phyloP scores from a whole-genome alignment of 345 rosid species.

The Dovyalis caffra region DNA sequence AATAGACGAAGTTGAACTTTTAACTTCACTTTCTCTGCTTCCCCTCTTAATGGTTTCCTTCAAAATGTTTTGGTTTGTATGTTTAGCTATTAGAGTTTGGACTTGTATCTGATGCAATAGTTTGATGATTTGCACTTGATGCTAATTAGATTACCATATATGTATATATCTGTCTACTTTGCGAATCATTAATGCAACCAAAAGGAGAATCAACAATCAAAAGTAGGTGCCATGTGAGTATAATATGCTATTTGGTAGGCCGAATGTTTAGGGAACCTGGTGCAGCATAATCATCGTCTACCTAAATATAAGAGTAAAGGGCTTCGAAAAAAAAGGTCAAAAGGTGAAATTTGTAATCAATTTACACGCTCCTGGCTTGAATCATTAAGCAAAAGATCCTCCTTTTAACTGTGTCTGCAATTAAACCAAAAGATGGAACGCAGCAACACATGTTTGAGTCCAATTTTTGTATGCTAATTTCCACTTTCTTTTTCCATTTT shows the following conservation, averaged over 20 bases:
- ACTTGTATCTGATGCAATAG: no score
- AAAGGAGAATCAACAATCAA: background rate
- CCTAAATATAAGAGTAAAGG: background rate
- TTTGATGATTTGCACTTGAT: background rate
- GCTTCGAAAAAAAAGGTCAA: background rate
- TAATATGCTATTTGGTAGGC: background rate
- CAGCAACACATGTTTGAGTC: no score
- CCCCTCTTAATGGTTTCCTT: background rate
- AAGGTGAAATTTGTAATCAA: background rate
- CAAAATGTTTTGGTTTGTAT: background rate
- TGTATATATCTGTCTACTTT: background rate
- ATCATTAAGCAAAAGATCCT: background rate
- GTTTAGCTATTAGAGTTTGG: background rate
- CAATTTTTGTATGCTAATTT: no score
- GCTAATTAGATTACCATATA: background rate
- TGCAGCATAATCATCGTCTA: background rate
- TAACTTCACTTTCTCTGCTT: background rate
- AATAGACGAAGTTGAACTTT: background rate
- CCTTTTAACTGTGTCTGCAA: background rate
- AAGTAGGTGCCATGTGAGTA: background rate
- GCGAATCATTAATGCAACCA: background rate
- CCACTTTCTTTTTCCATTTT: no score
- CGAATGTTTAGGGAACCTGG: background rate
- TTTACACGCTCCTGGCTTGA: background rate
- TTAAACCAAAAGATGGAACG: background rate